phyloP scores from a whole-genome alignment of 768 basidiomycete species.

The Rhizopogon rudus region DNA sequence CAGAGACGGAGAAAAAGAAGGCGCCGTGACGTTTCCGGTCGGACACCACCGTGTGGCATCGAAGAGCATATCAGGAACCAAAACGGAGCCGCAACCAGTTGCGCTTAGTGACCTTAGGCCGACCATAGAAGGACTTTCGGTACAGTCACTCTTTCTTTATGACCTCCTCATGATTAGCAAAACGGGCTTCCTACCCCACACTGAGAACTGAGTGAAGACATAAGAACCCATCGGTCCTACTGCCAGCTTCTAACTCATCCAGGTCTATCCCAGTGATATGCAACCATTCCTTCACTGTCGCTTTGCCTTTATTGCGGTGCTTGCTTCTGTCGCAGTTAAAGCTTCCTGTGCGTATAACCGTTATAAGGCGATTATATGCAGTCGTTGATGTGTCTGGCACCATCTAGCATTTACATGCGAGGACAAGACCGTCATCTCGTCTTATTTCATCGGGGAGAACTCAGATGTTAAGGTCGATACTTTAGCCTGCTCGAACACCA shows the following conservation, averaged over 20 bases:
- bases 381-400: neutral
- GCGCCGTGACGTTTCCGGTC: neutral
- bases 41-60: neutral
- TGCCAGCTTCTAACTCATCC: neutral
- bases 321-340: neutral
- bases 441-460: slow-evolving; percentile 34
- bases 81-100: neutral
- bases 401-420: slow-evolving; percentile 2
- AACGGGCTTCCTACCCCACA: neutral
- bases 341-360: neutral
- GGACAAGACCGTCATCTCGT: slow-evolving; percentile 2
- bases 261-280: too few relatives aligned
- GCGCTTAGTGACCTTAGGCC: neutral
- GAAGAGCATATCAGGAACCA: neutral
- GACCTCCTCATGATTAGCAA: neutral
- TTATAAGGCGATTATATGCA: neutral
- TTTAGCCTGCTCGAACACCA: slow-evolving; percentile 24
- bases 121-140: neutral
- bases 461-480: slow-evolving; percentile 36
- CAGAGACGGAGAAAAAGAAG: neutral
- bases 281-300: neutral
- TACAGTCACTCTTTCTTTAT: neutral
- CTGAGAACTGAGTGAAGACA: neutral
- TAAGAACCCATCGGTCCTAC: neutral
- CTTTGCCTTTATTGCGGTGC: neutral